These are phyloP conservation scores for Rhizopus microsporus DNA, from an alignment of 371 early-diverging fungal species.

Conservation along the genomic window DNA sequence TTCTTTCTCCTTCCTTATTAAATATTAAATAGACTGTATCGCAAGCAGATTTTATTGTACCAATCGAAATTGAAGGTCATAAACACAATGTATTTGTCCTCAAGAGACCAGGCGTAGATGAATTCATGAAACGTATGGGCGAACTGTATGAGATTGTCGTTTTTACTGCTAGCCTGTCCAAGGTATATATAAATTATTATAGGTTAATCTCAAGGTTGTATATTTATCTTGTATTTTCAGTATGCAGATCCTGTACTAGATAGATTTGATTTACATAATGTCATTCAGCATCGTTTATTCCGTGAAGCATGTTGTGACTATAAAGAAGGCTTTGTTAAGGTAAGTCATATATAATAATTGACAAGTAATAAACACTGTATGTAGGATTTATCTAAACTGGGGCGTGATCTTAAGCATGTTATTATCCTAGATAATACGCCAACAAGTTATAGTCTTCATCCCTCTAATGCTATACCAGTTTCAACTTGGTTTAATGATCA, in stretches of 20 bases:
- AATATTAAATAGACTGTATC: slow-evolving; percentile 51
- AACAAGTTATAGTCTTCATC: slow-evolving; percentile 92
- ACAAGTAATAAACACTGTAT: slow-evolving; percentile 2
- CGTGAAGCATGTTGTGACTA: slow-evolving; percentile 90
- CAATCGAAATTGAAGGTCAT: slow-evolving; percentile 84
- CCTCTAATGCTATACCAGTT: slow-evolving; percentile 93
- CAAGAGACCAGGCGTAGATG: slow-evolving; percentile 92
- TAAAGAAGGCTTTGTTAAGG: slow-evolving; percentile 93
- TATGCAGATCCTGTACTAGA: slow-evolving; percentile 96
- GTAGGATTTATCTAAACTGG: slow-evolving; percentile 76
- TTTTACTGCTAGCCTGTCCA: slow-evolving; percentile 91
- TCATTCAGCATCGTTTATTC: slow-evolving; percentile 87
- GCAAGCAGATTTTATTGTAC: slow-evolving; percentile 78
- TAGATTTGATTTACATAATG: slow-evolving; percentile 77
- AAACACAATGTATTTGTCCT: slow-evolving; percentile 90
- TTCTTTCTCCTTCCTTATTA: neutral
- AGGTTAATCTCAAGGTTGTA: too few relatives aligned
- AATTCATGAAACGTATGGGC: slow-evolving; percentile 81
- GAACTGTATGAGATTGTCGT: slow-evolving; percentile 89
- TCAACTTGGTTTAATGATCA: slow-evolving; percentile 97
- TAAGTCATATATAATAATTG: slow-evolving; percentile 19
- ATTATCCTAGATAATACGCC: slow-evolving; percentile 88
- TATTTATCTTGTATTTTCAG: slow-evolving; percentile 34
- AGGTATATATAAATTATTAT: slow-evolving; percentile 51
- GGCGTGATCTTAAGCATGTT: slow-evolving; percentile 71